phyloP scores from a whole-genome alignment of 805 yeast genomes.

The Tetrapisispora nanseiensis region DNA sequence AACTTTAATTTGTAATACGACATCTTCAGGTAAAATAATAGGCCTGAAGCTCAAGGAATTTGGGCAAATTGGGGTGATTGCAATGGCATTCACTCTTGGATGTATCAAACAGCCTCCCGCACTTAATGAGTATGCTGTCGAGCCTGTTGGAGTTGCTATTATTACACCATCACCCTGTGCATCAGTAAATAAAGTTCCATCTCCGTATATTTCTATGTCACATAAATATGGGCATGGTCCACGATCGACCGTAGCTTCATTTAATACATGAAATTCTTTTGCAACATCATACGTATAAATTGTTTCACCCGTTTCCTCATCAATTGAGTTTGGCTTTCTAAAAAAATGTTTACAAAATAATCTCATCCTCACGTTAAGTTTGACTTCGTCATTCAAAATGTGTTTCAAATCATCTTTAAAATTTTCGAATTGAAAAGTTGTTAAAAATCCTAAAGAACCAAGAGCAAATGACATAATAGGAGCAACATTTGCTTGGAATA shows the following conservation, averaged over 20 bases:
- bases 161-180: constrained; percentile 92
- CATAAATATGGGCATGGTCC: constrained; percentile 91
- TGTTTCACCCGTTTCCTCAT: constrained; percentile 37
- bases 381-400: constrained; percentile 61
- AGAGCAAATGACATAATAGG: constrained; percentile 81
- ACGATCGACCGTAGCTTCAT: constrained; percentile 81
- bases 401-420: constrained; percentile 49
- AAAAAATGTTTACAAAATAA: constrained; percentile 66
- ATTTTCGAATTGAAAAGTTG: constrained; percentile 70
- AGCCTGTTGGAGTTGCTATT: constrained; percentile 89
- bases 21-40: constrained; percentile 82
- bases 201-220: constrained; percentile 79
- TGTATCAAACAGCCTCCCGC: constrained; percentile 94
- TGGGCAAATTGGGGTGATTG: constrained; percentile 91
- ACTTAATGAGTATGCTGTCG: constrained; percentile 86
- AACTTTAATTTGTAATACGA: constrained; percentile 70
- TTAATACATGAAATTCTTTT: constrained; percentile 65
- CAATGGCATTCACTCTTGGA: constrained; percentile 86
- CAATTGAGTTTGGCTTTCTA: constrained; percentile 24
- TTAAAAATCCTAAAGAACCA: constrained; percentile 86
- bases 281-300: constrained; percentile 23
- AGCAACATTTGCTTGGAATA: constrained; percentile 77
- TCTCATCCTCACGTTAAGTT: constrained; percentile 73
- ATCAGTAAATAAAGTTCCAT: constrained; percentile 70
- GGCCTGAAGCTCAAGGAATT: constrained; percentile 90